Evolutionary conservation across 1,284 basidiomycete genomes (phyloP).

Genomic region (Cystobasidium pallidum): DNA sequence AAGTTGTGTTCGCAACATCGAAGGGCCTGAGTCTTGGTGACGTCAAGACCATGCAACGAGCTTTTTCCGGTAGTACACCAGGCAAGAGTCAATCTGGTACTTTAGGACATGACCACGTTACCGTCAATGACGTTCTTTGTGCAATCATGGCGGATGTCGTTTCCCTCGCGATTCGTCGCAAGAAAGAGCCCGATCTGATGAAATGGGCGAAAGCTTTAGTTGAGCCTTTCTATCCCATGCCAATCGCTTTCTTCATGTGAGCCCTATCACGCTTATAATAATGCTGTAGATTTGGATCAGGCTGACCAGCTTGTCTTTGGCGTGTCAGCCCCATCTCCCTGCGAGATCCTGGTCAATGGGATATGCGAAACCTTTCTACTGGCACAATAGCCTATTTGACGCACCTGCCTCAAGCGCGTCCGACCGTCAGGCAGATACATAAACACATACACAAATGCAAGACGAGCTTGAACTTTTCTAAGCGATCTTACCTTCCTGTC

Average conservation of each 20-base stretch:
- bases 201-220: background rate
- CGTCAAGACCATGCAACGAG: conserved; percentile 54
- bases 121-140: conserved; percentile 54
- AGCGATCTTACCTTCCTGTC: conserved; percentile 51
- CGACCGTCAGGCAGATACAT: conserved; percentile 47
- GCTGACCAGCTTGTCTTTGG: background rate
- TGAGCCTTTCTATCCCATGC: conserved; percentile 16
- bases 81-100: conserved; percentile 44
- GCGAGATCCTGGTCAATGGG: conserved; percentile 52
- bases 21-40: conserved; percentile 51
- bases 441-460: conserved; percentile 51
- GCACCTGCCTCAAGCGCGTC: conserved; percentile 47
- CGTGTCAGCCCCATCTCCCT: conserved; percentile 53
- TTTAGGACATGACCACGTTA: conserved; percentile 50
- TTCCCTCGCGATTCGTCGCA: conserved; percentile 46
- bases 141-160: conserved; percentile 47
- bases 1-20: conserved; percentile 23
- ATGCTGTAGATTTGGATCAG: background rate
- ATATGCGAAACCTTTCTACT: conserved; percentile 54
- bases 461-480: conserved; percentile 51
- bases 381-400: conserved; percentile 52
- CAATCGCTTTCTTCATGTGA: conserved; percentile 43
- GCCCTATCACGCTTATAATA: background rate
- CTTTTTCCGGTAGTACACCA: conserved; percentile 53
- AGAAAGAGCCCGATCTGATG: background rate